Evolutionary conservation across 2,329 filamentous ascomycete genomes (phyloP), one percentile per base, ranked within the genome.

Genomic region (Hypoxylon rubiginosum): DNA sequence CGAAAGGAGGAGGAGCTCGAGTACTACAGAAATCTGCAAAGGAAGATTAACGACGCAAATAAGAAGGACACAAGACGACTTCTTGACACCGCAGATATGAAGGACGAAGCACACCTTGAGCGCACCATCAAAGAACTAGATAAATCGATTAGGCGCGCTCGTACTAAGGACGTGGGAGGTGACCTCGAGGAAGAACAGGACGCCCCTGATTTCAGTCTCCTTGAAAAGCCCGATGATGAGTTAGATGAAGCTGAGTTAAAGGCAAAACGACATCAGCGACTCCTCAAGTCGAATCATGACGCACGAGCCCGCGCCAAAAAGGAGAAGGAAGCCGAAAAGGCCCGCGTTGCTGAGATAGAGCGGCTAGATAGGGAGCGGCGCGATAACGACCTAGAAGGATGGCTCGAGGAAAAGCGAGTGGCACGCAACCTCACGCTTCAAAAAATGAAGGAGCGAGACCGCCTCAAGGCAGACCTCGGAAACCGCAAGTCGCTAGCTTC

Each of bases 401-500:
- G 96, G 96, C 86, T 99, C 15, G 88, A 90, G 45, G 93, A 97
- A 76, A 91, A 93, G 72, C 88, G 93, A 52, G 84, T 89, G 54
- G 91, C 91, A 21, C 91, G 93, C n/a, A 77, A 81, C n/a, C 80
- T 88, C 69, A 87, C 88, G 21, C 84, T 97, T 2, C 86, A 93
- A 74, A 93, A 90, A 79, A 97, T 99, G 79, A 97, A 97, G 79
- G 95, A 98, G 72, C 91, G 94, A 56, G 94, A 98, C 74, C 89
- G 94, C 17, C 87, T 97, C 66, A 97, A 97, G 81, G 93, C 94
- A 46, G 96, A 99, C 76, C 87, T 97, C 1, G 94, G 95, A 61
- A 98, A 98, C 80, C 92, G 96, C 76, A 99, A 99, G 79, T 97
- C 94, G 0, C 89, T 97, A 19, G 96, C 96, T 8, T 96, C 92